A percentile compares a stretch with the other conserved stretches of the same genome.
These are phyloP conservation scores for Phyllosticta ampelicida DNA, from an alignment of 2,329 filamentous ascomycete genomes.

Conservation along the genomic window DNA sequence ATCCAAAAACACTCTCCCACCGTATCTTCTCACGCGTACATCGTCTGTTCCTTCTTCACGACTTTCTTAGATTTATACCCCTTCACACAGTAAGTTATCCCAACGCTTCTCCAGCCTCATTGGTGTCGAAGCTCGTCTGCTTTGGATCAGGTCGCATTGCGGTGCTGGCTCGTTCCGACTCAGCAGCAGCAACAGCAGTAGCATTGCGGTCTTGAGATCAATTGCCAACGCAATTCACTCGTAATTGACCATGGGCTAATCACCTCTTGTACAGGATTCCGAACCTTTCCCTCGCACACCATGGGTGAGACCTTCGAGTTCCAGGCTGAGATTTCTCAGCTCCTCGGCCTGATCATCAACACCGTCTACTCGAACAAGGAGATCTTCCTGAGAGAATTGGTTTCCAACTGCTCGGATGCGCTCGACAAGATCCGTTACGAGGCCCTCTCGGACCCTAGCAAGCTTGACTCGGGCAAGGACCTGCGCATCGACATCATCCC, in stretches of 20 bases:
- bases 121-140: neutral
- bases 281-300: conserved; percentile 4
- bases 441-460: conserved; percentile 89
- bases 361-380: conserved; percentile 99
- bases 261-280: conserved; percentile 1
- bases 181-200: neutral
- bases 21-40: neutral
- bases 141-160: neutral
- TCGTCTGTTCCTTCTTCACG: conserved; percentile 1
- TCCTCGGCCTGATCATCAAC: conserved; percentile 99
- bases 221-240: neutral
- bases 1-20: neutral
- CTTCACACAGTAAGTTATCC: conserved; percentile 9
- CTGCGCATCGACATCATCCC: conserved; percentile 98
- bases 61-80: conserved; percentile 9
- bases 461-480: conserved; percentile 96
- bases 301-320: conserved; percentile 88
- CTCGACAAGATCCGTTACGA: conserved; percentile 99
- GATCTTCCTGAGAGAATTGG: conserved; percentile 97
- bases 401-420: conserved; percentile 98
- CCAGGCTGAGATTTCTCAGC: conserved; percentile 99
- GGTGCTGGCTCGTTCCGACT: neutral
- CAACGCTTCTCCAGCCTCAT: neutral
- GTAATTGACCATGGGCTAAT: neutral
- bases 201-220: neutral